Evolutionary conservation across 2,329 filamentous ascomycete species (phyloP).

Genomic region (Cladorrhinum sp.): DNA sequence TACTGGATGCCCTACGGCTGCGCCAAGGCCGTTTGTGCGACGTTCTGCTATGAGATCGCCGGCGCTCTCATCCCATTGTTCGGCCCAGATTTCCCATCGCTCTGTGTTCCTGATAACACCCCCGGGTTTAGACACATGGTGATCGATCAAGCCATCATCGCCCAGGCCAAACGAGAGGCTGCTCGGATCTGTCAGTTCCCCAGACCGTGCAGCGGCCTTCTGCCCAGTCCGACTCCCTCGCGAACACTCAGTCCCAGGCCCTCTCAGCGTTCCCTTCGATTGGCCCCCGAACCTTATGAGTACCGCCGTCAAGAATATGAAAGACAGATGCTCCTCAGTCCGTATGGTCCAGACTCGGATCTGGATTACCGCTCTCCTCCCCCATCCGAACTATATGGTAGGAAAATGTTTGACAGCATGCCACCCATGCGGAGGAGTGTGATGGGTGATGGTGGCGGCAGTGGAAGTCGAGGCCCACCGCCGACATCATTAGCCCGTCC

Average conservation of each 20-base stretch:
- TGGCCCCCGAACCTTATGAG: constrained; percentile 12
- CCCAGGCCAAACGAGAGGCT: constrained; percentile 50
- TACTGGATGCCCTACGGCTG: constrained; percentile 96
- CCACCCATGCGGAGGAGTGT: background rate
- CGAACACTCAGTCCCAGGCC: constrained; percentile 15
- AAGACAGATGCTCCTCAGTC: constrained; percentile 27
- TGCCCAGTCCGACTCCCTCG: constrained; percentile 17
- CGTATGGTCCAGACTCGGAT: constrained; percentile 43
- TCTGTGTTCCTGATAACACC: constrained; percentile 65
- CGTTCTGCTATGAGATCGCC: constrained; percentile 83
- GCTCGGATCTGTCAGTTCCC: constrained; percentile 38
- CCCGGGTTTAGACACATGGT: constrained; percentile 64
- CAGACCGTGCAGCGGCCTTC: constrained; percentile 25
- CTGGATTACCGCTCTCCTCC: constrained; percentile 32
- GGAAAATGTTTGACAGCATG: background rate
- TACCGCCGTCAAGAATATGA: constrained; percentile 15
- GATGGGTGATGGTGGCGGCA: no score
- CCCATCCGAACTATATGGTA: constrained; percentile 22
- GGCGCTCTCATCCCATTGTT: constrained; percentile 88
- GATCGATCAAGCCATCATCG: constrained; percentile 57
- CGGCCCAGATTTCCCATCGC: constrained; percentile 71
- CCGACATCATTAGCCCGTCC: constrained; percentile 4
- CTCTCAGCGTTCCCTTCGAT: constrained; percentile 1
- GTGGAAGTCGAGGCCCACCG: constrained; percentile 2
- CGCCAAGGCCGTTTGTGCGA: constrained; percentile 81